Conservation (phyloP, 2,329 filamentous ascomycete species). For the Didymella glomerata region DNA sequence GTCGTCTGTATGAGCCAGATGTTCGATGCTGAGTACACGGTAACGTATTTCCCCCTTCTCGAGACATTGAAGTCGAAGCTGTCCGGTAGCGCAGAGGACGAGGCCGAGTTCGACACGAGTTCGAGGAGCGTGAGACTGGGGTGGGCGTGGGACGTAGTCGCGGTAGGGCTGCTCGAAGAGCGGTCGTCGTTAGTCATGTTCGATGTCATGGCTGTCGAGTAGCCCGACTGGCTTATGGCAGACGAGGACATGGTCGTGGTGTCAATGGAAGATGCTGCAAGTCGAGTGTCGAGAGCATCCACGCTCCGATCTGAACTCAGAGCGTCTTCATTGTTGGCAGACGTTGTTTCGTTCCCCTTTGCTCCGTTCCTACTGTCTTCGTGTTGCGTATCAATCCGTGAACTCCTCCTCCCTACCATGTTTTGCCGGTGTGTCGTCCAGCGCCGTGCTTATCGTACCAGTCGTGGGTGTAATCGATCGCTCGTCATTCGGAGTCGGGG, state of each 20-base stretch:
- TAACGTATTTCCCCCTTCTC: conserved; percentile 48
- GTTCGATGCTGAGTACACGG: conserved; percentile 49
- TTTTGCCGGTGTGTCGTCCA: conserved; percentile 12
- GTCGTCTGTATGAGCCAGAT: conserved; percentile 51
- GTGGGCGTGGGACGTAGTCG: conserved; percentile 39
- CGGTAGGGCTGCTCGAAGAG: conserved; percentile 27
- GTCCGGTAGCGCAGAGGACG: conserved; percentile 51
- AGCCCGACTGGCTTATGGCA: conserved; percentile 31
- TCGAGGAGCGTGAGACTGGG: conserved; percentile 49
- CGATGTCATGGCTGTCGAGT: conserved; percentile 49
- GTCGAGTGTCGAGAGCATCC: conserved; percentile 38
- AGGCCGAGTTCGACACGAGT: conserved; percentile 50
- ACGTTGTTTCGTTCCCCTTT: conserved; percentile 37
- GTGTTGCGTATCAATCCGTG: conserved; percentile 27
- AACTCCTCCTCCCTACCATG: conserved; percentile 38
- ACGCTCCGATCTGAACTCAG: conserved; percentile 34
- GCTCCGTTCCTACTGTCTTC: conserved; percentile 32
- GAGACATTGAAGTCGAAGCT: conserved; percentile 51
- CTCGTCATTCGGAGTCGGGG: conserved; percentile 12
- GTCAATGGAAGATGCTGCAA: conserved; percentile 34
- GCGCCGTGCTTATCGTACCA: conserved; percentile 7
- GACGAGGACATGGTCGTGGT: conserved; percentile 43
- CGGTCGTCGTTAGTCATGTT: conserved; percentile 44
- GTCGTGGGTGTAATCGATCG: not conserved
- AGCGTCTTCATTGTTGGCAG: conserved; percentile 33